Conservation (phyloP, 345 rosid genomes). For the Clausena lansium region DNA sequence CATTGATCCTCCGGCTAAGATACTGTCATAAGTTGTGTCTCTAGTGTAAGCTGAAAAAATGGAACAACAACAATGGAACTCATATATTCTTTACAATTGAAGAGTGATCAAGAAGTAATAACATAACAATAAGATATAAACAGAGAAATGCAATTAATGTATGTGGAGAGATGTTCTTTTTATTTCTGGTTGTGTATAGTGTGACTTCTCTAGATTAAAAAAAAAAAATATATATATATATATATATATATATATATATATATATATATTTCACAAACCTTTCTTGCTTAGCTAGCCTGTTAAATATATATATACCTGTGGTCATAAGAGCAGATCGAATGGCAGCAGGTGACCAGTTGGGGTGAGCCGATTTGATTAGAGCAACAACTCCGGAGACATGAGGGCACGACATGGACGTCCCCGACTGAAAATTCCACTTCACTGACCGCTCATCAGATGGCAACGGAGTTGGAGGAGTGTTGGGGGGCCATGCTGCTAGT, state of each 20-base stretch:
- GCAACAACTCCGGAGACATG: conserved; percentile 67
- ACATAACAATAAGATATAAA: too few relatives aligned
- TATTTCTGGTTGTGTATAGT: too few relatives aligned
- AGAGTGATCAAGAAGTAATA: too few relatives aligned
- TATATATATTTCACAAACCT: too few relatives aligned
- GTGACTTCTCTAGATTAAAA: too few relatives aligned
- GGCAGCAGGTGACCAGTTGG: conserved; percentile 70
- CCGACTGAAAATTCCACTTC: conserved; percentile 63
- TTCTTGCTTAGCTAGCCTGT: too few relatives aligned
- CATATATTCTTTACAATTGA: too few relatives aligned
- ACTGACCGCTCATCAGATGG: conserved; percentile 31
- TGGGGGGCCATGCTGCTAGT: conserved; percentile 74
- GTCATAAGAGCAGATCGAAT: conserved; percentile 77
- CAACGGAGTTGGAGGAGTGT: conserved; percentile 40
- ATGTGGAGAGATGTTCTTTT: too few relatives aligned
- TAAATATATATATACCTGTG: conserved; percentile 3
- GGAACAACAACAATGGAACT: not conserved
- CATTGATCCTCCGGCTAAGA: conserved; percentile 41
- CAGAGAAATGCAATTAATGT: too few relatives aligned
- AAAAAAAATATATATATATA: too few relatives aligned
- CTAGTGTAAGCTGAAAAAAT: conserved; percentile 31
- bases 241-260: too few relatives aligned
- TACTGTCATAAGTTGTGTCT: conserved; percentile 33
- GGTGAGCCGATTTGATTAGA: conserved; percentile 60
- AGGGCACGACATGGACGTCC: conserved; percentile 81